Evolutionary conservation across 2,329 filamentous ascomycete species (phyloP), one percentile per base, ranked within the genome.

Genomic region (Alternaria arbusti): DNA sequence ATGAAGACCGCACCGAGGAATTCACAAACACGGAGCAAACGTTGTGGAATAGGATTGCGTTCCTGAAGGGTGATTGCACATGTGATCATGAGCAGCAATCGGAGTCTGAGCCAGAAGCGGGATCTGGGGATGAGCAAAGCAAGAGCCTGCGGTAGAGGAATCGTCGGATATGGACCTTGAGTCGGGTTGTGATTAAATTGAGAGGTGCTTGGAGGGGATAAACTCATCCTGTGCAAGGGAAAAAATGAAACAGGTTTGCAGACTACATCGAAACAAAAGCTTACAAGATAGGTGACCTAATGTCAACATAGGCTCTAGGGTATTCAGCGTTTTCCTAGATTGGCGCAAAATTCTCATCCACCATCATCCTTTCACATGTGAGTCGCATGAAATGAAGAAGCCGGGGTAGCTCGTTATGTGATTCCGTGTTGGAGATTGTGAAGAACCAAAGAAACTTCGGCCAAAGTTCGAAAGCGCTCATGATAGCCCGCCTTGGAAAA

Each of bases 171-270:
- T 36, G 32, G 13, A 36, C 2, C 13, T n/a, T n/a, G 32, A 36
- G 2, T 36, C 32, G 32, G 32, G 5, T 40, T 3, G 2, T 40
- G 15, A 40, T 9, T 10, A 17, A 15, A 0, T 0, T 17, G 15
- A 3, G 6, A n/a, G 13, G 13, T 36, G 1, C 32, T 36, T 15
- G 0, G 32, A 36, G 7, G 0, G 0, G 13, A n/a, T n/a, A 9
- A 36, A 15, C 30, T 9, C 7, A 36, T 4, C 3, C 9, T 2
- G 2, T 25, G 0, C 25, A 25, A 2, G 25, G 9, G 9, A 25
- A 25, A 25, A 2, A 6, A 25, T 6, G 25, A 6, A n/a, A n/a
- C n/a, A n/a, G n/a, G n/a, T 25, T 25, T 25, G 25, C 25, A 25
- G 25, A 25, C 25, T 25, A 25, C 25, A 25, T 3, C 3, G 9